Conservation (phyloP, 306 rosid species). For the Ceratonia siliqua region DNA sequence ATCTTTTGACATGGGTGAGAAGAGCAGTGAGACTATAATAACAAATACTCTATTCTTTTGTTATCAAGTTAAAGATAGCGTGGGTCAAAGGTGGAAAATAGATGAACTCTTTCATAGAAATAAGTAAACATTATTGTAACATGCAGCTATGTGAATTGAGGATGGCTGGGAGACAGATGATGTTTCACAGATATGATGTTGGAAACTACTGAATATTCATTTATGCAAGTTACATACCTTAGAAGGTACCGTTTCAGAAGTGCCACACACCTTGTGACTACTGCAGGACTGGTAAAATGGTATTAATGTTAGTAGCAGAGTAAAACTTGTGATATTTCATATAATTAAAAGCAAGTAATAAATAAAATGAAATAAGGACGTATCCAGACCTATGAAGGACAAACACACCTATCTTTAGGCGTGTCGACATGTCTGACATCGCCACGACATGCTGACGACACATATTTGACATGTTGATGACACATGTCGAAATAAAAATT, state of each 20-base stretch:
- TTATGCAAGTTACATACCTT: slow-evolving; percentile 62
- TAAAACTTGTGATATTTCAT: slow-evolving; percentile 3
- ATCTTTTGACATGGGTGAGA: neutral
- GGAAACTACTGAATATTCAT: slow-evolving; percentile 26
- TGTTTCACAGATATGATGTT: slow-evolving; percentile 12
- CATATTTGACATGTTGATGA: too few species aligned
- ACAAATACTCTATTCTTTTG: neutral
- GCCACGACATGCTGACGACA: too few species aligned
- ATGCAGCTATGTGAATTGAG: slow-evolving; percentile 8
- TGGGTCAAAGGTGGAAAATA: slow-evolving; percentile 4
- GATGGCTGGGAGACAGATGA: slow-evolving; percentile 8
- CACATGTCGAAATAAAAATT: too few species aligned
- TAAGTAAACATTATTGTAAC: neutral
- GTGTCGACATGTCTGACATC: too few species aligned
- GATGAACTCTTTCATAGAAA: neutral
- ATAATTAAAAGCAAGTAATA: slow-evolving; percentile 24
- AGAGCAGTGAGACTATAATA: neutral
- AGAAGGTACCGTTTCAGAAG: slow-evolving; percentile 89
- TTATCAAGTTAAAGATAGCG: slow-evolving; percentile 3
- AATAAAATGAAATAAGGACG: slow-evolving; percentile 11
- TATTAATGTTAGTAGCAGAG: slow-evolving; percentile 37
- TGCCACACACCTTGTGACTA: slow-evolving; percentile 92
- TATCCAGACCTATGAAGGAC: too few species aligned
- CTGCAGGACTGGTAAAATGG: slow-evolving; percentile 88
- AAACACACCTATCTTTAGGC: too few species aligned